phyloP scores from a whole-genome alignment of 2,329 filamentous ascomycete species.

The Capronia americana region DNA sequence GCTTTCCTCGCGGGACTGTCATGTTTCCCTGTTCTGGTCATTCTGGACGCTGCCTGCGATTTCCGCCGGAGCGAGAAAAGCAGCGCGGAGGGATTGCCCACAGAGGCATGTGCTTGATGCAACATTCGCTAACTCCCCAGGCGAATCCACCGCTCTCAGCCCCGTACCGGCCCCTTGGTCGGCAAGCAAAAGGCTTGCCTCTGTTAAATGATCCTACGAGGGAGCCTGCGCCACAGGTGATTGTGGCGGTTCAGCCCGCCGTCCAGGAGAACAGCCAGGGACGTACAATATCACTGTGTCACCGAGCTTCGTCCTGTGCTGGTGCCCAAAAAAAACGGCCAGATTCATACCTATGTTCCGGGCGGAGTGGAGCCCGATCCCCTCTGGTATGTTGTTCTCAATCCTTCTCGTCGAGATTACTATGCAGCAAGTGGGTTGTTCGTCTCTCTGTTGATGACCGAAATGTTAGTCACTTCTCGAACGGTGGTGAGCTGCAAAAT shows the following conservation, averaged over 20 bases:
- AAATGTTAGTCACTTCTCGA: conserved; percentile 19
- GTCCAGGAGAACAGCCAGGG: not conserved
- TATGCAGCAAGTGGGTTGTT: not conserved
- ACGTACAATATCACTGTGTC: not conserved
- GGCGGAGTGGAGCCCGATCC: not conserved
- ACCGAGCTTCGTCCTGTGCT: not conserved
- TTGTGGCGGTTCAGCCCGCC: not conserved
- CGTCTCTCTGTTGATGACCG: not conserved
- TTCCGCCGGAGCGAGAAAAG: not conserved
- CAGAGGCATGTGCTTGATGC: not conserved
- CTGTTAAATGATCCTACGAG: not conserved
- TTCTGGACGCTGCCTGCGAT: not conserved
- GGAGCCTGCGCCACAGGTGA: conserved; percentile 6
- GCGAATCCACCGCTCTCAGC: not conserved
- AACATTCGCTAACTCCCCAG: not conserved
- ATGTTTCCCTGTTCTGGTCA: not conserved
- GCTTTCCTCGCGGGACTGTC: no score
- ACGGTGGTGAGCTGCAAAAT: not conserved
- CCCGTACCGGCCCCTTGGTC: conserved; percentile 7
- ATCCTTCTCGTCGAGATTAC: conserved; percentile 1
- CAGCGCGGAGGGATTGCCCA: not conserved
- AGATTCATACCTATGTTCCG: not conserved
- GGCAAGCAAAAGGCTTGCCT: not conserved
- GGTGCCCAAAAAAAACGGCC: not conserved
- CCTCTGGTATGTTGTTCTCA: conserved; percentile 6